Evolutionary conservation across 1,284 basidiomycete genomes (phyloP), one percentile per base, ranked within the genome.

Genomic region (Neolentinus lepideus): DNA sequence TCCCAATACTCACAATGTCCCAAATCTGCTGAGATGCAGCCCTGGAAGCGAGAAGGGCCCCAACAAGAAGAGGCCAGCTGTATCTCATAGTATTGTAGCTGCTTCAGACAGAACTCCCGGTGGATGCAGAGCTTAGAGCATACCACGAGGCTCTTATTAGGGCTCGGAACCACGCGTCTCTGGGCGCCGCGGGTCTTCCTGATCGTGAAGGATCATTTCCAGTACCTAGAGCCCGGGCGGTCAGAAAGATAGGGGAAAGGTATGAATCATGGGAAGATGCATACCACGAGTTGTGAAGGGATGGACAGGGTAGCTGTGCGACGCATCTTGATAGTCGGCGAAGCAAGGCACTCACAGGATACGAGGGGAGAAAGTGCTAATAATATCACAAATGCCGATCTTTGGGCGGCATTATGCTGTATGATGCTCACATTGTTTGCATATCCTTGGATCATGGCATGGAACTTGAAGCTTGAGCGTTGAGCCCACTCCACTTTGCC

Each of bases 11-110:
- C 36, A 73, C 71, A 48, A 73, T 63, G 58, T 72, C 71, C 59
- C 66, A 72, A 38, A 73, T 73, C 56, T 69, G 66, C 55, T 70
- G 69, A 26, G 63, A 59, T 21, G 59, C 56, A 36, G 58, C 47
- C 47, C 22, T 50, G 11, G 24, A 50, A 50, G 47, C 27, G 14
- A 50, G 27, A 4, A 50, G 47, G 6, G 27, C 24, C 9, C 47
- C 8, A 8, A 16, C 47, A 26, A 50, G 24, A 43, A 43, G 16
- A 43, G 38, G 6, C 19, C 16, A 6, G 38, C 16, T 16, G 38
- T n/a, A 43, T 3, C 38, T 4, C 38, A 43, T 43, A 6, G 16
- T 43, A 16, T 43, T 16, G 12, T 43, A 6, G 38, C 8, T 16
- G 16, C n/a, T 43, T 21, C 12, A 43, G 12, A 31, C 29, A 4